A percentile compares a stretch with the other conserved stretches of the same genome.
Conservation (phyloP, 2,329 filamentous ascomycete genomes). For the Botrytis fragariae region DNA sequence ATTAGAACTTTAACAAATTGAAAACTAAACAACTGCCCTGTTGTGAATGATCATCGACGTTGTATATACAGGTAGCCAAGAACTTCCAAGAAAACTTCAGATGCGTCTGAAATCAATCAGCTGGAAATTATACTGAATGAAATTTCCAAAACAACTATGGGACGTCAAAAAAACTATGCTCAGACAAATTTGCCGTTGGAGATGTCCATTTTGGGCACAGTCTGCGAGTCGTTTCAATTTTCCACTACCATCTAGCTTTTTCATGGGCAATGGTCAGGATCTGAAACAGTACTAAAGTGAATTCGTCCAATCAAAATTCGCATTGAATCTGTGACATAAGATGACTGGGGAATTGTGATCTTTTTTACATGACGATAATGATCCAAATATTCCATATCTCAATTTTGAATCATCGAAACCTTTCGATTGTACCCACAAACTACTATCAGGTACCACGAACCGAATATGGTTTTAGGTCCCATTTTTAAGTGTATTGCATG, state of each 20-base stretch:
- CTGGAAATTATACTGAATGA: not conserved
- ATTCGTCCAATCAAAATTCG: not conserved
- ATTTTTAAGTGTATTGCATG: not conserved
- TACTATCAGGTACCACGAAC: not conserved
- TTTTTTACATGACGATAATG: not conserved
- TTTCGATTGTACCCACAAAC: not conserved
- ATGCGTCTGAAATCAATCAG: not conserved
- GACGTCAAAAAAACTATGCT: conserved; percentile 11
- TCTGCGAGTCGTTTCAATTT: conserved; percentile 1
- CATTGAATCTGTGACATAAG: not conserved
- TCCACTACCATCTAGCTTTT: not conserved
- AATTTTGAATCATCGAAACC: not conserved
- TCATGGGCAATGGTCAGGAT: not conserved
- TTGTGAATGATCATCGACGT: not conserved
- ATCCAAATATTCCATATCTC: not conserved
- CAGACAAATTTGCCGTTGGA: not conserved
- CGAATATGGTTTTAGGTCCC: not conserved
- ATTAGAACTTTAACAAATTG: not conserved
- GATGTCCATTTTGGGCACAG: not conserved
- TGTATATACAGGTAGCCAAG: conserved; percentile 18
- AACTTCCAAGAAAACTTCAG: conserved; percentile 11
- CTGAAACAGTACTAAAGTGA: not conserved
- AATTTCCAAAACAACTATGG: conserved; percentile 4
- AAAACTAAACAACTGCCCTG: not conserved
- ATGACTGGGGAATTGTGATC: not conserved